Base-by-base conservation (phyloP, 1,284 basidiomycete species). In the Ceratobasidium sp. region DNA sequence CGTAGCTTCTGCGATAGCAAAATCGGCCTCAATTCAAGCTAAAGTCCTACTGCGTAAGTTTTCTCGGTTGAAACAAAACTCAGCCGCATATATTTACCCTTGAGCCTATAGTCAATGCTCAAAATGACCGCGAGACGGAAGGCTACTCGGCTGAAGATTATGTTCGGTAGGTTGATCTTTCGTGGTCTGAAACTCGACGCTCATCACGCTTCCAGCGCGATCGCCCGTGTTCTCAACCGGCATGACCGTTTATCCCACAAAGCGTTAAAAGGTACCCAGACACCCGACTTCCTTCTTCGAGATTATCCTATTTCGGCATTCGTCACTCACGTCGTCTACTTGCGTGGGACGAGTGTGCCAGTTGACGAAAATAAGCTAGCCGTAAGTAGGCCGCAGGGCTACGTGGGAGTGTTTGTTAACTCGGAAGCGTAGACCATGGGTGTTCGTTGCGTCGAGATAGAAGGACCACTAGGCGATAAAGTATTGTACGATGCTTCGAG, bases 71-170 rank as follows among this genome's bases (percentile, higher is more conserved):
- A n/a, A n/a, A n/a, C n/a, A n/a, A n/a, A n/a, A n/a, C n/a, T n/a
- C n/a, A n/a, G n/a, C n/a, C n/a, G n/a, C n/a, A n/a, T n/a, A n/a
- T n/a, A 16, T 14, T 64, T 39, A 9, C 43, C 16, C 45, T 45
- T 58, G 26, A 32, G 46, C 28, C 46, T 12, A 5, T 74, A 96
- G 94, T 99, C 71, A 99, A 98, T 79, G 85, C 89, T 16, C 86
- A 85, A 74, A 96, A 96, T 76, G 97, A 99, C 79, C 86, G 97
- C 72, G 97, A 99, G 80, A 98, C 96, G 0, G 85, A 88, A 9
- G 92, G 88, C 0, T 97, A 97, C 80, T 87, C 85, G 1, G 96
- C 94, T 0, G 82, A 87, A 14, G 94, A 97, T 80, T 97, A 97
- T 78, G 87, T 97, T 75, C 82, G 82, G 91, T 93, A 76, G 82